Evolutionary conservation across 495 filamentous ascomycete genomes (phyloP), one percentile per base, ranked within the genome.

Genomic region (Trichoderma reesei): DNA sequence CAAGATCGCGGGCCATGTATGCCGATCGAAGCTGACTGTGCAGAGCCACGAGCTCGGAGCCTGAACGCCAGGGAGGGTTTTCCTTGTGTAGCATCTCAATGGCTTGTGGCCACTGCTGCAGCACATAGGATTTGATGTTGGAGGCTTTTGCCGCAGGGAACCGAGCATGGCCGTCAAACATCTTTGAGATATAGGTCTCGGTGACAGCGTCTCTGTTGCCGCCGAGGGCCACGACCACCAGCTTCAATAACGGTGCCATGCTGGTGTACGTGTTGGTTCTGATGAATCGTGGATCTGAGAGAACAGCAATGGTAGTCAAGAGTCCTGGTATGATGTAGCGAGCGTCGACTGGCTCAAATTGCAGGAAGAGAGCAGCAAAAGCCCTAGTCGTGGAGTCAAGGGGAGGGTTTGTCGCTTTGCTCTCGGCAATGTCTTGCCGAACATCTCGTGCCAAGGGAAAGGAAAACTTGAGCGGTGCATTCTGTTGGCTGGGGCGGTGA

Each of bases 311-410:
- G 10, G 61, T 63, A 33, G 61, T 9, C 38, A 63, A 42, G 41
- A 63, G 61, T 20, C 18, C 61, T n/a, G 61, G 61, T 2, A 63
- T 63, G 41, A 44, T 42, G 41, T 42, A n/a, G 39, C 41, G 61
- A 18, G 31, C 39, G 2, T 63, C 41, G 8, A n/a, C 41, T 2
- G 38, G 37, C 5, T 3, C 14, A 20, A 44, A 63, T 38, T 63
- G 61, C 7, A 34, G 37, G 61, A 63, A 63, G 14, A 63, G 39
- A 38, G 61, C 61, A 34, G 38, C 61, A 7, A 63, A 16, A 18
- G 39, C n/a, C 36, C 59, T 61, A 1, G 59, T 38, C 4, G 61
- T 46, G 18, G 39, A 18, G 11, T 34, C 14, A 34, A 34, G 16
- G 8, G 10, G 38, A 31, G 61, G 46, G 1, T 34, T 42, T n/a